These are phyloP conservation scores for Kazachstania bromeliacearum DNA, from an alignment of 805 yeast genomes.

Conservation along the genomic window DNA sequence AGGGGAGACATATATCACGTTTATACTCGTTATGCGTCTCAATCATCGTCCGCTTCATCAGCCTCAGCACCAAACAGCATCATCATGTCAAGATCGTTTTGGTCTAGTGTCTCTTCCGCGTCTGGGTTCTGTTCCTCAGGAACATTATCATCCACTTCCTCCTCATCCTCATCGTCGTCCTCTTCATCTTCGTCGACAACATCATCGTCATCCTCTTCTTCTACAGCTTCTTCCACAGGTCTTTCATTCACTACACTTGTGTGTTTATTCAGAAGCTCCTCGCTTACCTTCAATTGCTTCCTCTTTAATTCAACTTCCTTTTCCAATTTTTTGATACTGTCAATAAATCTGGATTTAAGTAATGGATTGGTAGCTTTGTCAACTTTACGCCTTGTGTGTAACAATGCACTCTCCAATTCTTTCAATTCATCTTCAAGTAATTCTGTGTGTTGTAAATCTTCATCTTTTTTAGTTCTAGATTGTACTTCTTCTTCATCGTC, in stretches of 20 bases:
- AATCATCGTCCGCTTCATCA: constrained; percentile 3
- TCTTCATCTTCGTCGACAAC: constrained; percentile 28
- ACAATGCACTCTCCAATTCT: constrained; percentile 72
- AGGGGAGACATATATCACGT: too few species aligned
- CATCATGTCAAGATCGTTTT: constrained; percentile 31
- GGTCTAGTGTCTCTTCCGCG: constrained; percentile 27
- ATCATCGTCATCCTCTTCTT: constrained; percentile 30
- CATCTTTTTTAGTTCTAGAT: constrained; percentile 42
- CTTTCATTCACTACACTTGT: constrained; percentile 16
- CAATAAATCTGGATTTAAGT: constrained; percentile 76
- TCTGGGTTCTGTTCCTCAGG: constrained; percentile 23
- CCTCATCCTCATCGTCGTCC: constrained; percentile 28
- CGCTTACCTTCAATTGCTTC: constrained; percentile 44
- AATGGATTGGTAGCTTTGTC: constrained; percentile 72
- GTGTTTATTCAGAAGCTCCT: constrained; percentile 17
- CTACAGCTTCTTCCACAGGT: constrained; percentile 17
- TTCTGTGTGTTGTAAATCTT: constrained; percentile 57
- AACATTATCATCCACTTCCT: constrained; percentile 29
- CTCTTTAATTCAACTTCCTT: constrained; percentile 76
- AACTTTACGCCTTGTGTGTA: constrained; percentile 62
- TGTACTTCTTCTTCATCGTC: constrained; percentile 45
- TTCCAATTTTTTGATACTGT: constrained; percentile 66
- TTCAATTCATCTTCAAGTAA: constrained; percentile 74
- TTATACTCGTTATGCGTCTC: too few species aligned
- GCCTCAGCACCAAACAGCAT: constrained; percentile 31